These are phyloP conservation scores for Neurospora sp. DNA, from an alignment of 495 filamentous ascomycete genomes.

Conservation along the genomic window DNA sequence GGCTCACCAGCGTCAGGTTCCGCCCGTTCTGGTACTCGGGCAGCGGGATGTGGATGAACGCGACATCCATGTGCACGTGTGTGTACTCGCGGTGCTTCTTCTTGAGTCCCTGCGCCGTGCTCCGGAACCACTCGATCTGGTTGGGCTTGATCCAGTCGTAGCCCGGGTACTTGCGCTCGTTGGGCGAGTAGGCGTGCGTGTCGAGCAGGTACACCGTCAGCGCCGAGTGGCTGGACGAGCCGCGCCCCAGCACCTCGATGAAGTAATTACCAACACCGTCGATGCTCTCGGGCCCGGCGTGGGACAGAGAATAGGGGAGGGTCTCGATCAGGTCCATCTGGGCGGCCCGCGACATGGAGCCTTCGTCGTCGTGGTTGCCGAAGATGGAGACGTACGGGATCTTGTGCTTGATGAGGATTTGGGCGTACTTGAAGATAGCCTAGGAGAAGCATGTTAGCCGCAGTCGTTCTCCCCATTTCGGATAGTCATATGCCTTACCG, in stretches of 20 bases:
- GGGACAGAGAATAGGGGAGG: conserved; percentile 79
- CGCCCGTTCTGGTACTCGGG: conserved; percentile 60
- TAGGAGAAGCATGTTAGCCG: conserved; percentile 12
- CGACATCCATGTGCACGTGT: conserved; percentile 88
- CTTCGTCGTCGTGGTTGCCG: conserved; percentile 96
- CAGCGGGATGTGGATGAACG: conserved; percentile 94
- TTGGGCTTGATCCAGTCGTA: conserved; percentile 95
- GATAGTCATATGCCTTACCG: conserved; percentile 27
- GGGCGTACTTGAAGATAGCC: conserved; percentile 89
- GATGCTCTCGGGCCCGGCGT: conserved; percentile 68
- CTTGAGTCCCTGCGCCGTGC: conserved; percentile 58
- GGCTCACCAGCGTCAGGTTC: conserved; percentile 43
- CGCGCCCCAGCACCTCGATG: conserved; percentile 77
- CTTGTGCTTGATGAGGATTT: conserved; percentile 72
- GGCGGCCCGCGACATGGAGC: conserved; percentile 58
- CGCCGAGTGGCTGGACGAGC: conserved; percentile 70
- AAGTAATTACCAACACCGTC: conserved; percentile 93
- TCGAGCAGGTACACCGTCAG: conserved; percentile 90
- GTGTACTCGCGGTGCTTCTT: conserved; percentile 67
- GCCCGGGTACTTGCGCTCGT: conserved; percentile 71
- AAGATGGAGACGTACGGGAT: conserved; percentile 93
- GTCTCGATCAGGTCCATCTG: conserved; percentile 79
- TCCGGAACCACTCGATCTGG: conserved; percentile 90
- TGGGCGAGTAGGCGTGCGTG: conserved; percentile 84
- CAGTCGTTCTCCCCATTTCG: background rate